Evolutionary conservation across 1,284 basidiomycete genomes (phyloP).

Genomic region (Anthracocystis panici-leucophaei): DNA sequence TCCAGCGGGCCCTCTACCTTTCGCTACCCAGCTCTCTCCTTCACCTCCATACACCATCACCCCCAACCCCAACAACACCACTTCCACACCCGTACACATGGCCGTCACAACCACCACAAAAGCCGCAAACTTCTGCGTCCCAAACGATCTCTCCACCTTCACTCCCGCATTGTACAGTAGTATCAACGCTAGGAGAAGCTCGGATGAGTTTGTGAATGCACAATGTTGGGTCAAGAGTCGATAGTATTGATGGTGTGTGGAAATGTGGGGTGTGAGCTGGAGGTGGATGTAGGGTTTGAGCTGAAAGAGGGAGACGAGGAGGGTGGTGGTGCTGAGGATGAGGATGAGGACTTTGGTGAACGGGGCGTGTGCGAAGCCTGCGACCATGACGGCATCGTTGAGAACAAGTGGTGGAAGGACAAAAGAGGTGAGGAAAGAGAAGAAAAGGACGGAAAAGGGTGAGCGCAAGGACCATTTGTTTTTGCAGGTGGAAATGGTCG

Average conservation of each 20-base stretch:
- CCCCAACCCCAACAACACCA: conserved; percentile 8
- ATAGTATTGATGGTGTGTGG: conserved; percentile 78
- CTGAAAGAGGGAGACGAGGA: conserved; percentile 66
- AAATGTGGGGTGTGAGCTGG: conserved; percentile 74
- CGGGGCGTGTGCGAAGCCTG: conserved; percentile 48
- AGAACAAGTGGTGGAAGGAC: background rate
- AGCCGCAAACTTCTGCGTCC: conserved; percentile 83
- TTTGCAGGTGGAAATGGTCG: background rate
- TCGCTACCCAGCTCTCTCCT: background rate
- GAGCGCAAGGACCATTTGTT: conserved; percentile 15
- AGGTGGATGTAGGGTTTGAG: conserved; percentile 45
- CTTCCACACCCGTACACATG: conserved; percentile 18
- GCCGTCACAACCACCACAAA: conserved; percentile 27
- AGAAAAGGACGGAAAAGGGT: background rate
- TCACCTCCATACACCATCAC: background rate
- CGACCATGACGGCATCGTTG: conserved; percentile 29
- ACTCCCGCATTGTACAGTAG: conserved; percentile 81
- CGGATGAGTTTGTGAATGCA: conserved; percentile 84
- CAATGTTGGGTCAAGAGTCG: conserved; percentile 81
- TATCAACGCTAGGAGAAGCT: conserved; percentile 82
- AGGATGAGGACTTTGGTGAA: conserved; percentile 50
- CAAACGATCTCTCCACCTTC: conserved; percentile 85
- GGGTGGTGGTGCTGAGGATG: conserved; percentile 16
- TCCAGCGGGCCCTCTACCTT: conserved; percentile 21
- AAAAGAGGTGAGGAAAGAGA: background rate